Base-by-base conservation (phyloP, 306 rosid species). In the Vigna nakashimae region DNA sequence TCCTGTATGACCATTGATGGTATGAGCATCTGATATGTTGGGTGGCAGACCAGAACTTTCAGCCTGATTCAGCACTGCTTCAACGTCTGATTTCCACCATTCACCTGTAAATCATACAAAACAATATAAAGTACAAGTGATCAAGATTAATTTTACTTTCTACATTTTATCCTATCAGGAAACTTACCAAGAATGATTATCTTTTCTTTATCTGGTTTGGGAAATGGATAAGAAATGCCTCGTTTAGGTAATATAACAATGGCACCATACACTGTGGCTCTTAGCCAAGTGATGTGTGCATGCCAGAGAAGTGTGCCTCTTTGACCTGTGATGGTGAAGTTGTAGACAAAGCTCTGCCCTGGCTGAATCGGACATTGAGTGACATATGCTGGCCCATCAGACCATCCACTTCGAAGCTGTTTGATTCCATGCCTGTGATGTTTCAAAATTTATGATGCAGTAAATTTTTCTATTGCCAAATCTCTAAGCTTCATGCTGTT, bases 261-360 rank as follows among this genome's bases (percentile, higher is more conserved):
- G 77, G 84, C 97, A 66, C 97, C 98, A 65, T 93, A 82, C 24
- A 91, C 24, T 0, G 94, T 87, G 43, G 97, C 91, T 71, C 97
- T 88, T 20, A 89, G 84, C 97, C 98, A 93, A 18, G 90, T 86
- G 20, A 80, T 36, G 77, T 93, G 98, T 20, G 96, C 97, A 81
- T 93, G 97, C 97, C 92, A 91, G n/a, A 90, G 86, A 72, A 90
- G 90, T 7, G 97, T 91, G 76, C 97, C 98, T 75, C 96, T 88
- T 77, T 91, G 97, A 43, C 89, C 89, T 9, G 78, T 56, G 20
- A 88, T 9, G 18, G 91, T 91, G 82, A 93, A 93, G 77, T 90
- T 91, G 84, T 93, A 87, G 40, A 85, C 55, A 32, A 64, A 93
- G 74, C 82, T 85, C 56, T 85, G 89, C 24, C 92, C 89, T 0